Conservation (phyloP, 176 grass and related monocot genomes). For the Phoenix dactylifera region DNA sequence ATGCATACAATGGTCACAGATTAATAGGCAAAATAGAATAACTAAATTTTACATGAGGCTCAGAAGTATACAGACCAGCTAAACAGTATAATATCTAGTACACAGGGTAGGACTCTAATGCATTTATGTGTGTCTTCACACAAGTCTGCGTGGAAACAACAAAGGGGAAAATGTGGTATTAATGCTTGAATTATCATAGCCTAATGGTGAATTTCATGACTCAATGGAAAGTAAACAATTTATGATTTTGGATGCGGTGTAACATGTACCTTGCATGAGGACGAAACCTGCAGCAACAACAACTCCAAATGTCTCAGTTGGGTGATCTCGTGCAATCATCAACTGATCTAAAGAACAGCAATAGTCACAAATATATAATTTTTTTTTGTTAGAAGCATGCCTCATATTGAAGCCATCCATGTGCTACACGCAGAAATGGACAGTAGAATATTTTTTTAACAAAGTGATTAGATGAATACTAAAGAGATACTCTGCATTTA, state of each 20-base stretch:
- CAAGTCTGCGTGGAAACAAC: no score
- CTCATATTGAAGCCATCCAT: no score
- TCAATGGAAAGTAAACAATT: no score
- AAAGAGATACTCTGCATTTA: background rate
- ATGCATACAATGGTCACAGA: no score
- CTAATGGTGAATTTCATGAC: background rate
- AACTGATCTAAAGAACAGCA: constrained; percentile 33
- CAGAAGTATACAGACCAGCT: no score
- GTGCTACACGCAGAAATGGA: background rate
- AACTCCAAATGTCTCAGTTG: constrained; percentile 55
- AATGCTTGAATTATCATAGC: background rate
- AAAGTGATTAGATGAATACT: background rate
- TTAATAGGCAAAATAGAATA: no score
- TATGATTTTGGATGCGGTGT: background rate
- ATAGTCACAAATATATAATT: constrained; percentile 15
- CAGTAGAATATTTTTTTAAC: background rate
- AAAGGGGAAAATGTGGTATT: no score
- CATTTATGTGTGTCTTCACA: no score
- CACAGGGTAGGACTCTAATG: no score
- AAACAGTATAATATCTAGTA: no score
- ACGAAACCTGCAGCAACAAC: constrained; percentile 53
- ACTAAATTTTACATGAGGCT: no score
- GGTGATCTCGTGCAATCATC: constrained; percentile 61
- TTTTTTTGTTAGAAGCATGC: background rate
- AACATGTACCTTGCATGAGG: constrained; percentile 55